A percentile compares a stretch with the other conserved stretches of the same genome.
Evolutionary conservation across 2,329 filamentous ascomycete species (phyloP).

Genomic region (Tricladium varicosporioides): DNA sequence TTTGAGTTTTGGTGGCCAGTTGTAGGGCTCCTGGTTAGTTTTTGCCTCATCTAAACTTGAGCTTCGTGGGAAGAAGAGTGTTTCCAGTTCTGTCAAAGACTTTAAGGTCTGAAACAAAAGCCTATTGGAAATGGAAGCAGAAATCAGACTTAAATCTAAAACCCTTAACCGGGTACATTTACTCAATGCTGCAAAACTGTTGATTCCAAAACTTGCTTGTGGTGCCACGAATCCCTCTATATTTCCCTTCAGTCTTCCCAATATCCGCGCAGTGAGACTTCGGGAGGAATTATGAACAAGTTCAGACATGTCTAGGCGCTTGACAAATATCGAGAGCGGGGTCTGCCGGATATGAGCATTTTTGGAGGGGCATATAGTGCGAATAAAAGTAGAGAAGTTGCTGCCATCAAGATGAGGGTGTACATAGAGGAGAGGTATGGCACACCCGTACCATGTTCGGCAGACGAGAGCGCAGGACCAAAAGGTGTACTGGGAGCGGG

Average conservation of each 20-base stretch:
- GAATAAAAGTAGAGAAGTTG: conserved; percentile 33
- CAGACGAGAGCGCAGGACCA: conserved; percentile 32
- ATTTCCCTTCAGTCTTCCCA: conserved; percentile 34
- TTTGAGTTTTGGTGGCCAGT: conserved; percentile 32
- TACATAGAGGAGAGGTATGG: conserved; percentile 28
- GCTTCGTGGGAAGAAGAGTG: conserved; percentile 33
- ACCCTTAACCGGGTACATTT: conserved; percentile 33
- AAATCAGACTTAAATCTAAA: conserved; percentile 34
- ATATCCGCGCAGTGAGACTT: conserved; percentile 32
- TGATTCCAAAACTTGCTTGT: conserved; percentile 34
- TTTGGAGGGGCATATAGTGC: conserved; percentile 35
- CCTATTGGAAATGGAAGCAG: conserved; percentile 31
- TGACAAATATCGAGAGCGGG: conserved; percentile 30
- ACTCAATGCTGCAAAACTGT: conserved; percentile 34
- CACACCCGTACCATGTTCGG: conserved; percentile 31
- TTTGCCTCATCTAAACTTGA: conserved; percentile 21
- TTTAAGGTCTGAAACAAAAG: conserved; percentile 33
- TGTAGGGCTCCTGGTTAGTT: conserved; percentile 15
- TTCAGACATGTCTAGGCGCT: conserved; percentile 32
- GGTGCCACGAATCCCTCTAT: conserved; percentile 35
- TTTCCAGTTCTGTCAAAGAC: conserved; percentile 30
- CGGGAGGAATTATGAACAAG: conserved; percentile 33
- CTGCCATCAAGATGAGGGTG: conserved; percentile 28
- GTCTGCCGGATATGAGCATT: conserved; percentile 35
- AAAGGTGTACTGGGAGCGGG: conserved; percentile 24